These are phyloP conservation scores for Hyaloscypha variabilis DNA, from an alignment of 495 filamentous ascomycete genomes.

Conservation along the genomic window DNA sequence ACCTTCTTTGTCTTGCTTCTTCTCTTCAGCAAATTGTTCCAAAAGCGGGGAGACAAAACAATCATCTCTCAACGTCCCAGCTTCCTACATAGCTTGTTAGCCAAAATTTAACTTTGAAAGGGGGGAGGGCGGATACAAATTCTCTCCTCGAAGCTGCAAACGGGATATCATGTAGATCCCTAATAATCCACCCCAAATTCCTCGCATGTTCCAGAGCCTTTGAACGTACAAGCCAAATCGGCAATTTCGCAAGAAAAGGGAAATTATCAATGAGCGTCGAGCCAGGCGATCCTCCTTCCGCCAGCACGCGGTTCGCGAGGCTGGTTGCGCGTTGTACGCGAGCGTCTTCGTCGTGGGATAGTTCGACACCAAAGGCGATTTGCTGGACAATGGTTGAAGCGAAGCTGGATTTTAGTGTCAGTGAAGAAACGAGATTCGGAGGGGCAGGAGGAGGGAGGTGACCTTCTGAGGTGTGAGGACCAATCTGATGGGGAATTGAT, in stretches of 20 bases:
- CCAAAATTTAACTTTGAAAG: too few species aligned
- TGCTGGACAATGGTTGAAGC: constrained; percentile 34
- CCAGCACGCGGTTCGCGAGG: constrained; percentile 41
- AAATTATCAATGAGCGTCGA: constrained; percentile 48
- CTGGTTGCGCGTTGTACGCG: constrained; percentile 48
- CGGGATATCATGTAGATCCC: constrained; percentile 20
- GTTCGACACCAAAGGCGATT: constrained; percentile 47
- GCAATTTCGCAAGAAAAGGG: constrained; percentile 40
- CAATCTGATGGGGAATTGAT: constrained; percentile 17
- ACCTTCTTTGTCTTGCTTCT: background rate
- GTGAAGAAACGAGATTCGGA: background rate
- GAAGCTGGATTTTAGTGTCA: constrained; percentile 38
- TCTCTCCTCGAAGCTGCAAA: constrained; percentile 17
- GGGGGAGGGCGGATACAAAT: background rate
- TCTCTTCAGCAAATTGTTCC: constrained; percentile 3
- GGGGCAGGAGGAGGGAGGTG: background rate
- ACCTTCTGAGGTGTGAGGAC: constrained; percentile 14
- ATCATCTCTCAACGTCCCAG: background rate
- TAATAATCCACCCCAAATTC: constrained; percentile 19
- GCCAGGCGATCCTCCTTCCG: constrained; percentile 45
- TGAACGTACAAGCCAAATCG: constrained; percentile 45
- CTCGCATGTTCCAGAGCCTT: constrained; percentile 27
- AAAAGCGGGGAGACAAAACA: constrained; percentile 15
- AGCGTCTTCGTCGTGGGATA: constrained; percentile 43
- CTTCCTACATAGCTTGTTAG: background rate